Conservation (phyloP, 345 rosid species). For the Camelina sativa region DNA sequence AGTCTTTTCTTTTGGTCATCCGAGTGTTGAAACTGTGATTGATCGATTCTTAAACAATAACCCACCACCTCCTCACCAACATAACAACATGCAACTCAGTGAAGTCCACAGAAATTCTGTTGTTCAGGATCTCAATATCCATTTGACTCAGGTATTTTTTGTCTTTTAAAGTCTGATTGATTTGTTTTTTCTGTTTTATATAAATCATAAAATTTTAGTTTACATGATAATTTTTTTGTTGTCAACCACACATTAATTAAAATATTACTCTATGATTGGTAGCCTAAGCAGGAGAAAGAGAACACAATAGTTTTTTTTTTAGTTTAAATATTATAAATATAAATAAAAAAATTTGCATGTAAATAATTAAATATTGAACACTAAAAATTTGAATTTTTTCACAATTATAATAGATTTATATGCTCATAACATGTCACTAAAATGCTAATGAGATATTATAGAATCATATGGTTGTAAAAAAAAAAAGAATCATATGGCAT, state of each 20-base stretch:
- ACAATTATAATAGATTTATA: background rate
- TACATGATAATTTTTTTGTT: background rate
- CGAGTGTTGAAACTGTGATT: constrained; percentile 48
- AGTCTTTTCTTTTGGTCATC: constrained; percentile 67
- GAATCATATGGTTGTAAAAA: constrained; percentile 2
- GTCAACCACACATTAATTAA: too few species aligned
- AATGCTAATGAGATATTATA: background rate
- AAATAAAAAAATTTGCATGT: background rate
- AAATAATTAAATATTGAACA: background rate
- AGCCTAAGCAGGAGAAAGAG: too few species aligned
- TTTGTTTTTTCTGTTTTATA: background rate
- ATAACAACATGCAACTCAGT: constrained; percentile 19
- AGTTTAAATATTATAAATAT: too few species aligned
- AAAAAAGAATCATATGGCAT: background rate
- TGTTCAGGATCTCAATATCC: constrained; percentile 51
- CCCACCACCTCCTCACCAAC: constrained; percentile 6
- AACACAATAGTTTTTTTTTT: too few species aligned
- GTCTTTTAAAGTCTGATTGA: background rate
- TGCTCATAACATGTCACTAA: background rate
- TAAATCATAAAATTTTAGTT: background rate
- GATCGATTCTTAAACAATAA: constrained; percentile 45
- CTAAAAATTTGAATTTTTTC: background rate
- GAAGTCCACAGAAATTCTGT: constrained; percentile 52
- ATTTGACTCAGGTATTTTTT: constrained; percentile 47
- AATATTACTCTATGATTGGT: too few species aligned